Percentiles rank a stretch among this genome's conserved stretches.
phyloP scores from a whole-genome alignment of 768 basidiomycete genomes.

The Mycena albidolilacea region DNA sequence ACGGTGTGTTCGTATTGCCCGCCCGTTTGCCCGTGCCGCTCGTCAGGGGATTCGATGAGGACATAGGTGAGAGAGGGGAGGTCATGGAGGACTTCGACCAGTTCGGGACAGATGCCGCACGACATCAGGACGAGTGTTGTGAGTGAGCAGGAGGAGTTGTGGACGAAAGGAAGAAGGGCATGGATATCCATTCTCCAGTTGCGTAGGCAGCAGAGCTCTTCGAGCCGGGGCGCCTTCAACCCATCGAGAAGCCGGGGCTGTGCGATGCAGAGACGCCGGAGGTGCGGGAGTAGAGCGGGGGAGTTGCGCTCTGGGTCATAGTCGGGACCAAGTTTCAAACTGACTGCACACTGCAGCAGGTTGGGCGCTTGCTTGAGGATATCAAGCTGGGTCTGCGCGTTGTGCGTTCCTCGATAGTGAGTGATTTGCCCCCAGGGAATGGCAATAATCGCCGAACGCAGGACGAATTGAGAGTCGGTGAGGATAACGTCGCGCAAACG shows the following conservation, averaged over 20 bases:
- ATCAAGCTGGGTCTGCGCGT: neutral
- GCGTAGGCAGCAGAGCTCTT: neutral
- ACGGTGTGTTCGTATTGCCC: neutral
- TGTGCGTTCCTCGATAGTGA: neutral
- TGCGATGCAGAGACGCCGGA: slow-evolving; percentile 1
- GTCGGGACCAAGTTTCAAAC: neutral
- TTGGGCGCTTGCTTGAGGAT: neutral
- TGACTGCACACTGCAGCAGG: neutral
- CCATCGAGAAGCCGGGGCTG: neutral
- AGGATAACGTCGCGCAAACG: neutral
- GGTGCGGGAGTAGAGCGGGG: neutral
- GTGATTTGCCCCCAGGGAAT: slow-evolving; percentile 5
- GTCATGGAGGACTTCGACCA: neutral
- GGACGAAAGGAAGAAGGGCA: neutral
- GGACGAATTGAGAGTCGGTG: neutral
- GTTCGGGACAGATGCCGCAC: neutral
- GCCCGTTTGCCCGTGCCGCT: neutral
- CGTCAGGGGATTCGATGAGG: neutral
- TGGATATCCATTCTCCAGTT: no score
- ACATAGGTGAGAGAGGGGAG: slow-evolving; percentile 2
- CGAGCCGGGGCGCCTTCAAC: neutral
- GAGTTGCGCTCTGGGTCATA: neutral
- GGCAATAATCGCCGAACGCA: neutral
- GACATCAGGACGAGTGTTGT: neutral
- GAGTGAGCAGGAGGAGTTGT: neutral